Evolutionary conservation across 768 basidiomycete species (phyloP).

Genomic region (Favolaschia claudopus): DNA sequence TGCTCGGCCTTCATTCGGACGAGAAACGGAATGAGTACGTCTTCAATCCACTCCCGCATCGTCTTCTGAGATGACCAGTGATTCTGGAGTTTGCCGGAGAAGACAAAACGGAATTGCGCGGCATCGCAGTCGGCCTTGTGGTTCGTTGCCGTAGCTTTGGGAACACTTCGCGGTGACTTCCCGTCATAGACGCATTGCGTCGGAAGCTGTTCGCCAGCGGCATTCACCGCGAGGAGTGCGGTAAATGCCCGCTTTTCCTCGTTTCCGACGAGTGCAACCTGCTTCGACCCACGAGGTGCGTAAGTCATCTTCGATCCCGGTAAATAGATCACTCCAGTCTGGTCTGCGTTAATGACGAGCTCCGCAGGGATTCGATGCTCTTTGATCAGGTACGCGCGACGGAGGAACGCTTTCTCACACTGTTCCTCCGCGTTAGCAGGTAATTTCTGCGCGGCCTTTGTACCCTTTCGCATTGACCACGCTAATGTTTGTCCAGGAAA

Average conservation of each 20-base stretch:
- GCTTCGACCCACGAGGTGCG: conserved; percentile 22
- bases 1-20: neutral
- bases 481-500: conserved; percentile 24
- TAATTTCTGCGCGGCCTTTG: conserved; percentile 39
- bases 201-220: conserved; percentile 33
- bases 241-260: conserved; percentile 41
- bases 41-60: neutral
- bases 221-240: conserved; percentile 33
- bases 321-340: conserved; percentile 30
- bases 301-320: conserved; percentile 24
- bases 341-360: conserved; percentile 36
- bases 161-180: conserved; percentile 14
- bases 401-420: conserved; percentile 17
- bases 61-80: neutral
- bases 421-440: conserved; percentile 30
- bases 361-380: conserved; percentile 25
- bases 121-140: conserved; percentile 14
- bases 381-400: conserved; percentile 19
- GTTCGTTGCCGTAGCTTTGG: neutral
- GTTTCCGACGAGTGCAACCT: conserved; percentile 17
- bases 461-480: conserved; percentile 31
- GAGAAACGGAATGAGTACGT: neutral
- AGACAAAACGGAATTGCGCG: conserved; percentile 21
- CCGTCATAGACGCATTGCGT: conserved; percentile 41
- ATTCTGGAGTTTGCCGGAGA: neutral